Evolutionary conservation across 768 basidiomycete genomes (phyloP).

Genomic region (Kwoniella botswanensis): DNA sequence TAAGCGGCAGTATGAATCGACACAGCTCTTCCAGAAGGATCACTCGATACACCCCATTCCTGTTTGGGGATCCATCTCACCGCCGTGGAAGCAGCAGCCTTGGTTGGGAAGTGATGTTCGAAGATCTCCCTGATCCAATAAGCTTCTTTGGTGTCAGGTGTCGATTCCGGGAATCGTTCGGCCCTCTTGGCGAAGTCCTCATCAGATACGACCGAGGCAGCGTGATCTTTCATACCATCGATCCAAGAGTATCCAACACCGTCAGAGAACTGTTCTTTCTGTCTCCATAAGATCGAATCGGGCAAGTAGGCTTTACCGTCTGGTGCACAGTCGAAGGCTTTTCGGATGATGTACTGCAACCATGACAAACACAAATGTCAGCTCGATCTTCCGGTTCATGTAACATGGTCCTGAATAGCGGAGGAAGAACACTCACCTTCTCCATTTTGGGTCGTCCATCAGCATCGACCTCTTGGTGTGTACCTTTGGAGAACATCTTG

Average conservation of each 20-base stretch:
- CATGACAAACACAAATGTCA: constrained; percentile 17
- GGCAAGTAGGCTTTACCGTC: constrained; percentile 88
- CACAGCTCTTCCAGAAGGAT: constrained; percentile 94
- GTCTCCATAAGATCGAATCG: constrained; percentile 91
- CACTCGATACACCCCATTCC: constrained; percentile 94
- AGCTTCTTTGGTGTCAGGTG: constrained; percentile 95
- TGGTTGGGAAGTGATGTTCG: constrained; percentile 81
- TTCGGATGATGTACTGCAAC: constrained; percentile 84
- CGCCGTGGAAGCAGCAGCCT: constrained; percentile 85
- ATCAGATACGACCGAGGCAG: constrained; percentile 75
- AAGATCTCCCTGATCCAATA: constrained; percentile 92
- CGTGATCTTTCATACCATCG: constrained; percentile 92
- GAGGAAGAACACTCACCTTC: constrained; percentile 67
- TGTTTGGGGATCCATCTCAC: constrained; percentile 93
- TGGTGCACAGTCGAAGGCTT: constrained; percentile 87
- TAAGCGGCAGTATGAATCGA: constrained; percentile 95
- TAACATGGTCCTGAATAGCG: not conserved
- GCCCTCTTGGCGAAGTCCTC: constrained; percentile 74
- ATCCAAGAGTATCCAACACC: constrained; percentile 99
- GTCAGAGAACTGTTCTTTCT: constrained; percentile 99
- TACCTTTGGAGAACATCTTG: constrained; percentile 88
- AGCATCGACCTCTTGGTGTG: constrained; percentile 71
- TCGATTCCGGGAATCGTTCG: constrained; percentile 76
- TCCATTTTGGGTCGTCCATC: constrained; percentile 94
- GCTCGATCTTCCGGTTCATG: not conserved